Evolutionary conservation across 2,329 filamentous ascomycete genomes (phyloP).

Genomic region (Nemania diffusa): DNA sequence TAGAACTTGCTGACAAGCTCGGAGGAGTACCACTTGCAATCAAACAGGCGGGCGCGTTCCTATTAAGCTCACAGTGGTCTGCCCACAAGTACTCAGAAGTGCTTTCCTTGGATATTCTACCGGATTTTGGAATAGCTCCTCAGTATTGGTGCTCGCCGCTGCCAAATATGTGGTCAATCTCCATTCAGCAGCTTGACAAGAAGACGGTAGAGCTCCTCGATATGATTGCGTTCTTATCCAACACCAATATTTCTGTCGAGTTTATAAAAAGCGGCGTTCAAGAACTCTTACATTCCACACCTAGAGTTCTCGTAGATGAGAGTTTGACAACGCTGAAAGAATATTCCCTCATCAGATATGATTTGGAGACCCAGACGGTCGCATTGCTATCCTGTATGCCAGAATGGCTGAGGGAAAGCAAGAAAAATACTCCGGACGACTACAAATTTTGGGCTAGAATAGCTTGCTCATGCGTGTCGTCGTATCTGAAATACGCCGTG

Average conservation of each 20-base stretch:
- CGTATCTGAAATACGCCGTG: background rate
- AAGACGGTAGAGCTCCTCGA: background rate
- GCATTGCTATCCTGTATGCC: background rate
- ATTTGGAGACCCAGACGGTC: background rate
- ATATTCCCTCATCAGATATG: background rate
- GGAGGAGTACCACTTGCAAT: slow-evolving; percentile 4
- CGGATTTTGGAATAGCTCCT: background rate
- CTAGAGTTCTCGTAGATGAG: background rate
- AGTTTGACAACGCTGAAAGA: background rate
- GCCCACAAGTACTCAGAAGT: background rate
- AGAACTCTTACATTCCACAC: too few species aligned
- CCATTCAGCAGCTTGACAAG: background rate
- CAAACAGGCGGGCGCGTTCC: background rate
- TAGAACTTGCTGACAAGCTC: background rate
- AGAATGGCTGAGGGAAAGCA: background rate
- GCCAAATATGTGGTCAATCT: background rate
- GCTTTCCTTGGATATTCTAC: background rate
- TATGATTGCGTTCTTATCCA: background rate
- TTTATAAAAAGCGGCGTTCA: background rate
- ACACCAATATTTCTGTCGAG: background rate
- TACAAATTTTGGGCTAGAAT: background rate
- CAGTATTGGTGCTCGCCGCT: background rate
- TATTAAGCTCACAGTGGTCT: background rate
- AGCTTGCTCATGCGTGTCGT: background rate
- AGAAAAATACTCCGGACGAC: background rate